Evolutionary conservation across 1,284 basidiomycete genomes (phyloP).

Genomic region (Trichosporon asahii): DNA sequence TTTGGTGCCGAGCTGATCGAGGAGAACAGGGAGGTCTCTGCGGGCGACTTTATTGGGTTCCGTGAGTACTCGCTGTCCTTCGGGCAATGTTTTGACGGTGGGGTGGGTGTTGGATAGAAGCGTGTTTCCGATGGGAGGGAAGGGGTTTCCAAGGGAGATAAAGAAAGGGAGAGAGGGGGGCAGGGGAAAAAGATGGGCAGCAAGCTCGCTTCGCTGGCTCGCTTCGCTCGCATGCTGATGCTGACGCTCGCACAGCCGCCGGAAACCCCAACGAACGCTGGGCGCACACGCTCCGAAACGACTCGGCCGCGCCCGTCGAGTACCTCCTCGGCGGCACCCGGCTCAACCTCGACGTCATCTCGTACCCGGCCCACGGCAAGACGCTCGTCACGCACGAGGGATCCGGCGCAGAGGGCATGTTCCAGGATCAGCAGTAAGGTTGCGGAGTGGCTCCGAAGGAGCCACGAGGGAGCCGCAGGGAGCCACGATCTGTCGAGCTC

Average conservation of each 20-base stretch:
- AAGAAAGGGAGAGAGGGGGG: too few species aligned
- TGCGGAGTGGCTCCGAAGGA: too few species aligned
- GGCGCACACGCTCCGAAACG: slow-evolving; percentile 20
- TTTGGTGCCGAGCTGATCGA: slow-evolving; percentile 8
- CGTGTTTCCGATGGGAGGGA: too few species aligned
- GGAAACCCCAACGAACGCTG: slow-evolving; percentile 19
- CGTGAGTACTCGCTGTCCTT: not conserved
- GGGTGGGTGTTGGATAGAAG: too few species aligned
- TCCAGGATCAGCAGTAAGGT: slow-evolving; percentile 9
- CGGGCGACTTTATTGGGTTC: slow-evolving; percentile 26
- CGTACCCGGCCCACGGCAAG: slow-evolving; percentile 20
- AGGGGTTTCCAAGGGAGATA: too few species aligned
- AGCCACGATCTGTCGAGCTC: too few species aligned
- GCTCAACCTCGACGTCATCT: slow-evolving; percentile 20
- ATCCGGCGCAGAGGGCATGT: slow-evolving; percentile 19
- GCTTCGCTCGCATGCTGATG: not conserved
- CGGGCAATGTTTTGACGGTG: too few species aligned
- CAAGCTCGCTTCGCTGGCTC: too few species aligned
- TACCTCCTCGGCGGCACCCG: slow-evolving; percentile 25
- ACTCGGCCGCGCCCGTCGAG: not conserved
- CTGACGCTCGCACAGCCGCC: slow-evolving; percentile 8
- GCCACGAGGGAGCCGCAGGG: too few species aligned
- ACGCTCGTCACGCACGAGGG: slow-evolving; percentile 22
- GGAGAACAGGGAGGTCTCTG: slow-evolving; percentile 6
- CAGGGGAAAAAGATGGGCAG: too few species aligned